Evolutionary conservation across 2,329 filamentous ascomycete genomes (phyloP), one percentile per base, ranked within the genome.

Genomic region (Aspergillus fructus): DNA sequence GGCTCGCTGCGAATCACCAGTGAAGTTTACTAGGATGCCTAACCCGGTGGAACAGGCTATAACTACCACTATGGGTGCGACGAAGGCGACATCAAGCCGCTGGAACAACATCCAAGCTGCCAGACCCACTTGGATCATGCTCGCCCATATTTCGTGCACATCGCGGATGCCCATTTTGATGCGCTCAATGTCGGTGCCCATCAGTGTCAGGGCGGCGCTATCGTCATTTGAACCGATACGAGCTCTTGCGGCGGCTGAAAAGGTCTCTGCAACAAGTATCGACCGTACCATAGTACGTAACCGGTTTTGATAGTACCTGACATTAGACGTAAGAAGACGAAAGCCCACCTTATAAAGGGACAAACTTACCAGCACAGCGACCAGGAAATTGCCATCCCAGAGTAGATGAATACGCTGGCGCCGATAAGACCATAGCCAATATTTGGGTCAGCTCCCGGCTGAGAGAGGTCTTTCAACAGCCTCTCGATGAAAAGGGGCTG

Each of bases 401-500:
- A 61, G 46, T 60, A 27, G 47, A 61, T 62, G 4, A 66, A 27
- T n/a, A 59, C 39, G 21, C 39, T 59, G n/a, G 65, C 65, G 15
- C 59, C 64, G 24, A 67, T 67, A 17, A 67, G 52, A n/a, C 65
- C 65, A 42, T 67, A 64, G 24, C 60, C 63, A 12, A 40, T 45
- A 41, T 66, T 63, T 6, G 58, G 17, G 21, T 66, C 53, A 0
- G 55, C 58, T 27, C 59, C 52, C 3, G 42, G 30, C 13, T 42
- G 39, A 9, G 53, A 49, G 30, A 59, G 49, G 39, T 56, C 46
- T 9, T 24, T 61, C 39, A 69, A 41, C 7, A 71, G 55, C 2
- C 47, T 58, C 47, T 66, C 61, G 33, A 69, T 66, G 48, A 68
- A 66, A 27, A 66, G 61, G 4, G 63, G 66, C 53, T 68, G 73